Conservation (phyloP, 345 rosid species). For the Eucalyptus urophylla region DNA sequence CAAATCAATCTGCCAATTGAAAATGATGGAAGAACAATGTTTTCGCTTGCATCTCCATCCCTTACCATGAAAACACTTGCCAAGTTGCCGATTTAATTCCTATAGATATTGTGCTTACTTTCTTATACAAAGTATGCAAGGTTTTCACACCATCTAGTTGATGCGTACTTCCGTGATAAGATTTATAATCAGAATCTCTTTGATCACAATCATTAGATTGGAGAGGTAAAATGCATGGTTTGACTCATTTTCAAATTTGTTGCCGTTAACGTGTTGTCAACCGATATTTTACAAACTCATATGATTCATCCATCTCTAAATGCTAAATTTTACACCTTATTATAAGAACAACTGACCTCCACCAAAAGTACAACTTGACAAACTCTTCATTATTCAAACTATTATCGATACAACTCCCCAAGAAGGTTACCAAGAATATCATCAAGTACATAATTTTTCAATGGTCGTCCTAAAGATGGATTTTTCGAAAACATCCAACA, state of each 20-base stretch:
- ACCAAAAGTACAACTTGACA: background rate
- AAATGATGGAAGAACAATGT: background rate
- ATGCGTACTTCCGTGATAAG: background rate
- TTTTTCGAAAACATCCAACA: background rate
- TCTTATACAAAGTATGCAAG: background rate
- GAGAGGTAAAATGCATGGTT: background rate
- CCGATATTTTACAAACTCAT: background rate
- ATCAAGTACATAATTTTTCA: background rate
- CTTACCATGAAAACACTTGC: background rate
- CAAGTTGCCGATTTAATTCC: background rate
- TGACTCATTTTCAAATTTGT: background rate
- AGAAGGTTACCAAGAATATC: background rate
- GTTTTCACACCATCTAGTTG: background rate
- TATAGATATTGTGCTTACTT: background rate
- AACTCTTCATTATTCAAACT: background rate
- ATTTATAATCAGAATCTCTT: background rate
- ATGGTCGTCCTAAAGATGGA: background rate
- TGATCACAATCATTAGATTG: background rate
- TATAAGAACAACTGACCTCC: background rate
- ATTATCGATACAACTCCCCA: accelerated
- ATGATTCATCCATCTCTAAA: background rate
- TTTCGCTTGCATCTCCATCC: background rate
- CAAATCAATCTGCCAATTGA: background rate
- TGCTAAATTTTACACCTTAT: background rate
- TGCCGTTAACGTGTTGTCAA: background rate